These are phyloP conservation scores for Colletotrichum somersetense DNA, from an alignment of 2,329 filamentous ascomycete species.

Conservation along the genomic window DNA sequence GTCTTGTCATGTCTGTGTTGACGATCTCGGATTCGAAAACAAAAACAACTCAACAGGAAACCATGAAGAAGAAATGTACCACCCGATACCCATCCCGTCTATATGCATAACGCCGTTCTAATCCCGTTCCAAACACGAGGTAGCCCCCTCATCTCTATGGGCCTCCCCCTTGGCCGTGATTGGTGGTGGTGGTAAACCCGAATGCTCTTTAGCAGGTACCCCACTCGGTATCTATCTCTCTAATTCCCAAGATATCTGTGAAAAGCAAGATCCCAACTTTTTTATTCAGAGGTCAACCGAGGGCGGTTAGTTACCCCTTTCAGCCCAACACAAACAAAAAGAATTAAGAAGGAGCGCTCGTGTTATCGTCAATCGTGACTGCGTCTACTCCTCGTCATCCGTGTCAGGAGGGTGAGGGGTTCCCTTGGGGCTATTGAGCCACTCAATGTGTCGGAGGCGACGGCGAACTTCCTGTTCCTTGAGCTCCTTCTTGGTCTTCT, in stretches of 20 bases:
- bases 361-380: constrained; percentile 34
- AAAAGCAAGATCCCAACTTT: constrained; percentile 26
- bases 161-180: neutral
- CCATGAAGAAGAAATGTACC: constrained; percentile 2
- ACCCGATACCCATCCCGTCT: constrained; percentile 32
- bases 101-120: constrained; percentile 40
- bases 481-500: constrained; percentile 95
- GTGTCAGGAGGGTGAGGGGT: constrained; percentile 83
- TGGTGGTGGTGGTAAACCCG: neutral
- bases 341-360: constrained; percentile 20
- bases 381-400: constrained; percentile 74
- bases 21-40: constrained; percentile 3
- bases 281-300: constrained; percentile 6
- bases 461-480: constrained; percentile 94
- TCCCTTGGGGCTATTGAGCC: constrained; percentile 88
- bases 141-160: neutral
- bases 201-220: neutral
- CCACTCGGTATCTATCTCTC: neutral
- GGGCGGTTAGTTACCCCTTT: constrained; percentile 12
- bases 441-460: constrained; percentile 86
- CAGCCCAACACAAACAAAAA: constrained; percentile 17
- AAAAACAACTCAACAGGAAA: neutral
- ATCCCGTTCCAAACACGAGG: constrained; percentile 18
- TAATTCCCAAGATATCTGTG: constrained; percentile 16
- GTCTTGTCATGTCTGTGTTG: constrained; percentile 19